phyloP scores from a whole-genome alignment of 768 basidiomycete species.

The Boletus fagicola region DNA sequence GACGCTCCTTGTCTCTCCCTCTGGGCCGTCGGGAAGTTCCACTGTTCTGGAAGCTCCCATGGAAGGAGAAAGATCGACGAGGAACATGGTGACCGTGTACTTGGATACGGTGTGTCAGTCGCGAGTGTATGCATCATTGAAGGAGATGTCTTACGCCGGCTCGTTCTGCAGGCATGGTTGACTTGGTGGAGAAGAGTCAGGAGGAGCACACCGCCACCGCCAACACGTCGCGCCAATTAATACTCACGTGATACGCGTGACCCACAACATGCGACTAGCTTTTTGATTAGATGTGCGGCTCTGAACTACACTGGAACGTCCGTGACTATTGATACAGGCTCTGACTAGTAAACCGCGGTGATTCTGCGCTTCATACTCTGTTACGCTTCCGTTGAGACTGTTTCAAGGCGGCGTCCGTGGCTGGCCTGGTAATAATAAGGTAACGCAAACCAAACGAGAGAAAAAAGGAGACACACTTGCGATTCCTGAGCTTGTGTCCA shows the following conservation, averaged over 20 bases:
- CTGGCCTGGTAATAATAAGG: conserved; percentile 23
- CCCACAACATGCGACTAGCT: not conserved
- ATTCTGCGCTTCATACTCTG: conserved; percentile 39
- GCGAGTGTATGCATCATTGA: not conserved
- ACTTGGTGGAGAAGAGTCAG: conserved; percentile 23
- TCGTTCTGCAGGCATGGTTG: conserved; percentile 69
- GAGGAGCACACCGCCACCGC: conserved; percentile 14
- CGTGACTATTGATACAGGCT: conserved; percentile 11
- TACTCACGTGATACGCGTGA: conserved; percentile 33
- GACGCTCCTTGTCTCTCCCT: conserved; percentile 48
- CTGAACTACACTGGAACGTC: not conserved
- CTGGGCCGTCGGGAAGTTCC: conserved; percentile 50
- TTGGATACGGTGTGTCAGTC: conserved; percentile 31
- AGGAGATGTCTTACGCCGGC: conserved; percentile 60
- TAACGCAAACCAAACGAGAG: not conserved
- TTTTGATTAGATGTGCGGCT: not conserved
- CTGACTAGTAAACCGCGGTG: not conserved
- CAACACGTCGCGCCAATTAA: conserved; percentile 27
- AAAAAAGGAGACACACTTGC: conserved; percentile 50
- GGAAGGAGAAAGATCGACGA: conserved; percentile 83
- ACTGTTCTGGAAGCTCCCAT: conserved; percentile 70
- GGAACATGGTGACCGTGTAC: conserved; percentile 87
- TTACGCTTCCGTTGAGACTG: conserved; percentile 60
- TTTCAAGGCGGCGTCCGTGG: conserved; percentile 40
- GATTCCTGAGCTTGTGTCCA: conserved; percentile 49